Evolutionary conservation across 2,329 filamentous ascomycete species (phyloP).

Genomic region (Aphanocladium album): DNA sequence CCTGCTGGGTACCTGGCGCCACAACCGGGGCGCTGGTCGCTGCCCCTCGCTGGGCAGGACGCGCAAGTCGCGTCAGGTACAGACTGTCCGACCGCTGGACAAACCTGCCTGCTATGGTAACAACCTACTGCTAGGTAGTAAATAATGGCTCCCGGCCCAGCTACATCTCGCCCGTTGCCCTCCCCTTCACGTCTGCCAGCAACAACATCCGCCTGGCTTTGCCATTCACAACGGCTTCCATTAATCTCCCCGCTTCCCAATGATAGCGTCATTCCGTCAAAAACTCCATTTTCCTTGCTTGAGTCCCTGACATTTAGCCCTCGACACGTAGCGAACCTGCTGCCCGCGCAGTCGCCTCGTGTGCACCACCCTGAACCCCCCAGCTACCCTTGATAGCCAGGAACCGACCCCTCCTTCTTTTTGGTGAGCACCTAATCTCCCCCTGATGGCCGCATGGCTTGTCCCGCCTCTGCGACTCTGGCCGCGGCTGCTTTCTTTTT

Average conservation of each 20-base stretch:
- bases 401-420: slow-evolving; percentile 12
- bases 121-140: background rate
- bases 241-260: background rate
- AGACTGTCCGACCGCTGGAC: background rate
- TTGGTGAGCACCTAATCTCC: slow-evolving; percentile 12
- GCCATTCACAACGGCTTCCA: background rate
- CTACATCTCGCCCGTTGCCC: background rate
- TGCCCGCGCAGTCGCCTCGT: slow-evolving; percentile 4
- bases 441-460: background rate
- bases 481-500: background rate
- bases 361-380: background rate
- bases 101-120: too few relatives aligned
- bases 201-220: slow-evolving; percentile 7
- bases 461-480: background rate
- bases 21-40: background rate
- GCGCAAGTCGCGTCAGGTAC: slow-evolving; percentile 2
- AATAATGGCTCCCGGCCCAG: background rate
- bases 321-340: slow-evolving; percentile 1
- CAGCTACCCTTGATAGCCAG: background rate
- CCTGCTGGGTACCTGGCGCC: background rate
- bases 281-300: background rate
- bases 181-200: background rate
- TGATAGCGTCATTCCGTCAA: slow-evolving; percentile 6
- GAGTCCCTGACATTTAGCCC: slow-evolving; percentile 11
- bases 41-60: background rate